Conservation (phyloP, 164 flowering plant species). For the Protea cynaroides region DNA sequence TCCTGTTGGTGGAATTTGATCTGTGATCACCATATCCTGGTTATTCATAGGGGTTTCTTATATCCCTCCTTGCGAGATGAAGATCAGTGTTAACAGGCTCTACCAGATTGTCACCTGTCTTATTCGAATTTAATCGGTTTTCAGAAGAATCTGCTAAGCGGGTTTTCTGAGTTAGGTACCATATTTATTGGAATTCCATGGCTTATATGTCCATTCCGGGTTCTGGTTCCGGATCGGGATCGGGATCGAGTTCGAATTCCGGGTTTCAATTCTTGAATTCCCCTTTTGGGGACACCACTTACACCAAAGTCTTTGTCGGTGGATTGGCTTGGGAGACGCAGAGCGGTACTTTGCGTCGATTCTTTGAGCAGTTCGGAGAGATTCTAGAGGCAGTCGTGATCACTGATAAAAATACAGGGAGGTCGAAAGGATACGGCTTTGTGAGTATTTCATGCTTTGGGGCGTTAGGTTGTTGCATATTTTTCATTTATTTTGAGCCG, state of each 20-base stretch:
- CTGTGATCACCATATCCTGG: not conserved
- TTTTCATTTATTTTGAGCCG: no score
- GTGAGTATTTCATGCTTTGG: conserved; percentile 52
- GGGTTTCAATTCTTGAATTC: conserved; percentile 71
- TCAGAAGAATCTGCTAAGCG: not conserved
- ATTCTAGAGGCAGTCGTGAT: conserved; percentile 97
- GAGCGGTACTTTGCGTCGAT: conserved; percentile 75
- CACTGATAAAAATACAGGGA: conserved; percentile 86
- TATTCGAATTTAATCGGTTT: not conserved
- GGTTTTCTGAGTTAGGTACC: not conserved
- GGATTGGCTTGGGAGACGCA: conserved; percentile 99
- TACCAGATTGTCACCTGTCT: not conserved
- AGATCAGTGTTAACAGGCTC: not conserved
- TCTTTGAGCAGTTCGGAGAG: conserved; percentile 93
- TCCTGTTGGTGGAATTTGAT: not conserved
- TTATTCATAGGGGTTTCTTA: not conserved
- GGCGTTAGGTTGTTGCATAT: not conserved
- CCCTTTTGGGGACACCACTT: conserved; percentile 91
- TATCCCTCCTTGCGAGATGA: not conserved
- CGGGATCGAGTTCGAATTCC: conserved; percentile 43
- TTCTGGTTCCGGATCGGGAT: conserved; percentile 2
- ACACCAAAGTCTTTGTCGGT: conserved; percentile 93
- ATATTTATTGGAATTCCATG: not conserved
- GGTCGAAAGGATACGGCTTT: conserved; percentile 98
- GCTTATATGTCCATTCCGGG: not conserved